Base-by-base conservation (phyloP, 78 protist genomes). In the Isochrysis galbana region DNA sequence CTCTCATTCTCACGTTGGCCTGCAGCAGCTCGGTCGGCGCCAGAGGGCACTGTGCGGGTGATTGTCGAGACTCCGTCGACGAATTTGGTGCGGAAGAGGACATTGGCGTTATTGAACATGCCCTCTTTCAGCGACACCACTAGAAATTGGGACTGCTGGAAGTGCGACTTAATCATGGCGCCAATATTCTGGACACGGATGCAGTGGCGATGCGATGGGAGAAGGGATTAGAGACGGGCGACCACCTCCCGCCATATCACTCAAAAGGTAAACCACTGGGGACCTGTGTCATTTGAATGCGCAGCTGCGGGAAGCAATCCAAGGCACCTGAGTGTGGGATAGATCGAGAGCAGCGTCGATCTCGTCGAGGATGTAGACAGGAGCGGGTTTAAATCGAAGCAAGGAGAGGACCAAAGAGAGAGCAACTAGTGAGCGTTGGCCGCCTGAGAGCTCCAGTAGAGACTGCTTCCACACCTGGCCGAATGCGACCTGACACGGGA, bases 291-390 rank as follows among this genome's bases (percentile, higher is more conserved):
- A n/a, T n/a, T n/a, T n/a, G n/a, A n/a, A n/a, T 25, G 99, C 99
- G 69, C 97, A 97, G 93, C 97, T 97, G 91, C n/a, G n/a, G n/a
- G n/a, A n/a, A n/a, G n/a, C n/a, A n/a, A n/a, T n/a, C n/a, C n/a
- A n/a, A n/a, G n/a, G n/a, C n/a, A n/a, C n/a, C n/a, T n/a, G 99
- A 23, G 99, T 99, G 97, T 99, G 99, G 14, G 96, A 90, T 51
- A 96, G 94, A 72, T 99, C 99, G 17, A 99, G 97, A 19, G 99
- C 99, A 0, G 99, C 99, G 91, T 99, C 99, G 80, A 99, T 93
- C 94, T 99, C 99, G 94, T 99, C 99, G 25, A 99, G 95, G 46
- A 99, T 99, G 95, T 99, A 99, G 95, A 99, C 44, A 2, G 99
- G 99, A 5, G 99, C 99, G 0, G 99, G 99, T 94, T 99, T 98